Percentiles rank a stretch among this genome's conserved stretches.
phyloP scores from a whole-genome alignment of 768 basidiomycete genomes.

The Boletus subparvulus region DNA sequence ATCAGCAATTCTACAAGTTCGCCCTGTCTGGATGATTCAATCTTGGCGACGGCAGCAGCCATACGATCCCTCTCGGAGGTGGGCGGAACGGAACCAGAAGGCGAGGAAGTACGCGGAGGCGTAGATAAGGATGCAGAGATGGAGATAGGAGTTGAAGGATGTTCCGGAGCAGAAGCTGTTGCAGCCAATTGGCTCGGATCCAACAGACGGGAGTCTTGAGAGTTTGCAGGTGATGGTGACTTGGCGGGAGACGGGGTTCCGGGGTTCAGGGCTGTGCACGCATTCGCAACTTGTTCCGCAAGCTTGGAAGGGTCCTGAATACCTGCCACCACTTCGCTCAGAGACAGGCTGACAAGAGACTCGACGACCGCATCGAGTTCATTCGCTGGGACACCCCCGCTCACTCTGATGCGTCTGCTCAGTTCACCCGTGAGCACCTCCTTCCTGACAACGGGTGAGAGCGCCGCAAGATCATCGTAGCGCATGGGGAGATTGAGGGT shows the following conservation, averaged over 20 bases:
- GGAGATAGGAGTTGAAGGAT: slow-evolving; percentile 83
- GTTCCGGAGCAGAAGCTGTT: slow-evolving; percentile 87
- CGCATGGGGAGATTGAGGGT: slow-evolving; percentile 80
- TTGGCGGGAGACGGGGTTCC: slow-evolving; percentile 44
- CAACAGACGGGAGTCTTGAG: slow-evolving; percentile 71
- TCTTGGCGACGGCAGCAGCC: slow-evolving; percentile 58
- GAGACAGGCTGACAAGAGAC: slow-evolving; percentile 63
- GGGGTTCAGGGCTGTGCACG: slow-evolving; percentile 38
- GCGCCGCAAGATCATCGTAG: slow-evolving; percentile 78
- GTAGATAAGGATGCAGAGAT: slow-evolving; percentile 73
- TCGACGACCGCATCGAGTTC: slow-evolving; percentile 71
- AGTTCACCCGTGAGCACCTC: slow-evolving; percentile 85
- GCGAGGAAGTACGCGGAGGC: slow-evolving; percentile 82
- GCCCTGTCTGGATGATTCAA: slow-evolving; percentile 57
- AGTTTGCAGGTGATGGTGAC: slow-evolving; percentile 53
- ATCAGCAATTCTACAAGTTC: slow-evolving; percentile 80
- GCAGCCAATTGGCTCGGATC: slow-evolving; percentile 63
- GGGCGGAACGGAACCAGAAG: slow-evolving; percentile 59
- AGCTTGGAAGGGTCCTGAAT: slow-evolving; percentile 71
- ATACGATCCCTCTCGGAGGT: slow-evolving; percentile 76
- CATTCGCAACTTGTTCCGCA: slow-evolving; percentile 56
- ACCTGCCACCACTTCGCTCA: slow-evolving; percentile 74
- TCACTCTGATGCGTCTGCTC: slow-evolving; percentile 64
- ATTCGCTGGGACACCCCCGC: slow-evolving; percentile 49
- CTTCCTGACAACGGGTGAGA: slow-evolving; percentile 86